Percentiles rank a stretch among this genome's conserved stretches.
These are phyloP conservation scores for Suillus alpinus DNA, from an alignment of 768 basidiomycete genomes.

Conservation along the genomic window DNA sequence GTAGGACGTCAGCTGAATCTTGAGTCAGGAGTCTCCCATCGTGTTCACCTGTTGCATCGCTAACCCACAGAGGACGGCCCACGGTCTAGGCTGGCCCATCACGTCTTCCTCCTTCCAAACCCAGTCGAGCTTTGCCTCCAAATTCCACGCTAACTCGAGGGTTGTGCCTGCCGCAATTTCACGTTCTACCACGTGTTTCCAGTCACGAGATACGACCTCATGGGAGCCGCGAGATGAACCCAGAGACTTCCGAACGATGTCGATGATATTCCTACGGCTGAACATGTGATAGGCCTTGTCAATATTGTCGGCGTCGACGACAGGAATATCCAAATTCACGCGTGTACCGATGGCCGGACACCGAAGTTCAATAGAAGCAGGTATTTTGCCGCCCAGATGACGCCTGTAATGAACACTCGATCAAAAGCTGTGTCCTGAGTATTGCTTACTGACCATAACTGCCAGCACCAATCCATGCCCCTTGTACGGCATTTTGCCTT, in stretches of 20 bases:
- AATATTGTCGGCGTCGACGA: conserved; percentile 35
- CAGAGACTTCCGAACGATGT: conserved; percentile 58
- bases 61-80: conserved; percentile 75
- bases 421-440: neutral
- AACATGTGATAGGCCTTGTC: conserved; percentile 49
- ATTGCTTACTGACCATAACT: conserved; percentile 56
- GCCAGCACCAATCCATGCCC: conserved; percentile 89
- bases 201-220: conserved; percentile 39
- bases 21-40: neutral
- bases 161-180: conserved; percentile 52
- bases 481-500: conserved; percentile 76
- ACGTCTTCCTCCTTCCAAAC: conserved; percentile 71
- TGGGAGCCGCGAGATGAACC: conserved; percentile 32
- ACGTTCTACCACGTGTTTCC: conserved; percentile 57
- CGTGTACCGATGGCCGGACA: conserved; percentile 66
- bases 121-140: conserved; percentile 80
- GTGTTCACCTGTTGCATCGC: conserved; percentile 64
- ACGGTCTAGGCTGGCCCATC: conserved; percentile 57
- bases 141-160: conserved; percentile 78
- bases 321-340: conserved; percentile 69
- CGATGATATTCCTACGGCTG: conserved; percentile 57
- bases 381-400: conserved; percentile 69
- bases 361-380: conserved; percentile 63
- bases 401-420: conserved; percentile 43
- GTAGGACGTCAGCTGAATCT: conserved; percentile 6